Evolutionary conservation across 345 rosid genomes (phyloP).

Genomic region (Balakata baccata): DNA sequence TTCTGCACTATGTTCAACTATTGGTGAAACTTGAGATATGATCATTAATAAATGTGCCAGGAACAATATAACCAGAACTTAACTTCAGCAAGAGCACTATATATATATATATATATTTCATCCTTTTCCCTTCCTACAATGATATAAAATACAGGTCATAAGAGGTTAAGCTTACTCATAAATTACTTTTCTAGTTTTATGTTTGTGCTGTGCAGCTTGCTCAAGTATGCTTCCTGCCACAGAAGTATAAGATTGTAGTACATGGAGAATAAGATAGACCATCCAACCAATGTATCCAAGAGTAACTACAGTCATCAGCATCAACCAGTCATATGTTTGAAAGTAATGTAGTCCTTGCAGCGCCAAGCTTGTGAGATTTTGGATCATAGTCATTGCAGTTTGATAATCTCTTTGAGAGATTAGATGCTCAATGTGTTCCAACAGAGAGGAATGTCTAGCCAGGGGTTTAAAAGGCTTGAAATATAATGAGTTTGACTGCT

Average conservation of each 20-base stretch:
- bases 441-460: constrained; percentile 37
- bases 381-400: constrained; percentile 61
- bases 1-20: background rate
- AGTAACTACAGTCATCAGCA: constrained; percentile 82
- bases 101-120: background rate
- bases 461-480: constrained; percentile 84
- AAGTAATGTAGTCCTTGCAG: constrained; percentile 86
- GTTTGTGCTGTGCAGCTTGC: constrained; percentile 42
- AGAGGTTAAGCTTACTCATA: constrained; percentile 39
- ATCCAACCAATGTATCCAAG: constrained; percentile 95
- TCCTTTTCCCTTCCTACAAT: constrained; percentile 1
- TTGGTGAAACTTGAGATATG: background rate
- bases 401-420: constrained; percentile 50
- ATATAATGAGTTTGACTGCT: constrained; percentile 60
- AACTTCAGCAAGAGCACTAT: background rate
- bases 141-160: constrained; percentile 19
- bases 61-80: background rate
- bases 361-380: constrained; percentile 78
- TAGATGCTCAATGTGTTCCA: constrained; percentile 63
- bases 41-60: background rate
- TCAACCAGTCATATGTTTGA: constrained; percentile 94
- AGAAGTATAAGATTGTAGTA: constrained; percentile 79
- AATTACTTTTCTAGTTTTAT: constrained; percentile 64
- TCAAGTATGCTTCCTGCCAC: constrained; percentile 48
- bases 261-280: constrained; percentile 75